Conservation (phyloP, 1,284 basidiomycete species). For the Inonotus obliquus region DNA sequence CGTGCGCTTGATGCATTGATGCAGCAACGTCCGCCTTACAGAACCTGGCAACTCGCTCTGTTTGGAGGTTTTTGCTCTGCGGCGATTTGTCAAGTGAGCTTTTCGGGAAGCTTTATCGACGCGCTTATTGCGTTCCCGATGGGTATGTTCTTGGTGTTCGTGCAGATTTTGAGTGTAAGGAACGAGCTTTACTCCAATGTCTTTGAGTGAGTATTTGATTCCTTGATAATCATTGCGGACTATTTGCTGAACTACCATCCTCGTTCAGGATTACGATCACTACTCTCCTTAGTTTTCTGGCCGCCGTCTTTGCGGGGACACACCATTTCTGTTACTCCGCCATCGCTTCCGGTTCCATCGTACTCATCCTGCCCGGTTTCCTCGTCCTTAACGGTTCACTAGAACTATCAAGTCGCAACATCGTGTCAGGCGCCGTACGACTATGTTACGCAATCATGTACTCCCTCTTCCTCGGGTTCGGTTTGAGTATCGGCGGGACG, state of each 20-base stretch:
- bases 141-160: conserved; percentile 71
- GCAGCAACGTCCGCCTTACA: conserved; percentile 61
- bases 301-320: conserved; percentile 72
- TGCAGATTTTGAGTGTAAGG: conserved; percentile 71
- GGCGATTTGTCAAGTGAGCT: conserved; percentile 71
- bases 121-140: conserved; percentile 72
- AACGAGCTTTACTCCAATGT: conserved; percentile 85
- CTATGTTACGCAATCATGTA: conserved; percentile 82
- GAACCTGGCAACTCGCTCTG: conserved; percentile 60
- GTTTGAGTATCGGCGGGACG: conserved; percentile 74
- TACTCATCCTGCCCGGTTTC: conserved; percentile 84
- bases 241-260: background rate
- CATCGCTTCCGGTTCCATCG: conserved; percentile 79
- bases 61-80: conserved; percentile 82
- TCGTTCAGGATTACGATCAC: conserved; percentile 67
- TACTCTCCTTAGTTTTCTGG: conserved; percentile 75
- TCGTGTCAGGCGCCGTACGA: conserved; percentile 82
- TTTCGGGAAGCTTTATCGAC: conserved; percentile 80
- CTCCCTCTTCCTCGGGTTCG: conserved; percentile 79
- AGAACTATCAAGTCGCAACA: conserved; percentile 75
- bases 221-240: background rate
- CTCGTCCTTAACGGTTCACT: conserved; percentile 79
- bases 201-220: conserved; percentile 58
- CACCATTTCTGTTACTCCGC: conserved; percentile 81
- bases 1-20: conserved; percentile 73